Conservation (phyloP, 2,329 filamentous ascomycete genomes). For the Chrysoporthe austroafricana region DNA sequence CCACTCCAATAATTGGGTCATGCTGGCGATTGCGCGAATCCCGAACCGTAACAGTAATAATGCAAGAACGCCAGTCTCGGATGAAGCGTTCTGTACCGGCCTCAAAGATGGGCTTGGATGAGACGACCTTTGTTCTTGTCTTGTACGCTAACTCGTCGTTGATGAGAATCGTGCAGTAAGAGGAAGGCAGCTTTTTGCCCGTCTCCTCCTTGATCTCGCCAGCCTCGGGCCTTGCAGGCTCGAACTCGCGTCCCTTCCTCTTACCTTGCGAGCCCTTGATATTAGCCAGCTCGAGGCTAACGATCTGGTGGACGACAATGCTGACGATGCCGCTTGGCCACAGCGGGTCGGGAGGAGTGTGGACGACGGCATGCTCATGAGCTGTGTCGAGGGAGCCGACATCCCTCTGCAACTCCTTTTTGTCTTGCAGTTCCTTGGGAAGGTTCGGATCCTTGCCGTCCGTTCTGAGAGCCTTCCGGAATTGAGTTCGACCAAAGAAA, state of each 20-base stretch:
- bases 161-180: constrained; percentile 89
- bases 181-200: constrained; percentile 77
- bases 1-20: constrained; percentile 90
- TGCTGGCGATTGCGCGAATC: constrained; percentile 90
- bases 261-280: constrained; percentile 84
- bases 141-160: constrained; percentile 91
- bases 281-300: constrained; percentile 90
- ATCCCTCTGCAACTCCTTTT: constrained; percentile 83
- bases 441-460: constrained; percentile 83
- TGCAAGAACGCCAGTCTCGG: constrained; percentile 86
- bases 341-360: constrained; percentile 92
- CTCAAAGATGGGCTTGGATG: constrained; percentile 95
- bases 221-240: constrained; percentile 79
- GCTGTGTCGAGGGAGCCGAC: constrained; percentile 75
- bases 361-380: constrained; percentile 81
- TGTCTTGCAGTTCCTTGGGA: constrained; percentile 72
- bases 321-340: constrained; percentile 92
- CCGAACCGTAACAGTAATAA: constrained; percentile 85
- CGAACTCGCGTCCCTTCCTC: constrained; percentile 82
- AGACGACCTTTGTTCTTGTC: constrained; percentile 92
- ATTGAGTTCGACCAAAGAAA: constrained; percentile 89
- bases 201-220: constrained; percentile 88
- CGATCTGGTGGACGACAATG: constrained; percentile 89
- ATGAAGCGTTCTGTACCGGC: constrained; percentile 92
- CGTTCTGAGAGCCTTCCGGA: constrained; percentile 81